These are phyloP conservation scores for Sideroxylon spinosum DNA, from an alignment of 179 eudicot species.

Conservation along the genomic window DNA sequence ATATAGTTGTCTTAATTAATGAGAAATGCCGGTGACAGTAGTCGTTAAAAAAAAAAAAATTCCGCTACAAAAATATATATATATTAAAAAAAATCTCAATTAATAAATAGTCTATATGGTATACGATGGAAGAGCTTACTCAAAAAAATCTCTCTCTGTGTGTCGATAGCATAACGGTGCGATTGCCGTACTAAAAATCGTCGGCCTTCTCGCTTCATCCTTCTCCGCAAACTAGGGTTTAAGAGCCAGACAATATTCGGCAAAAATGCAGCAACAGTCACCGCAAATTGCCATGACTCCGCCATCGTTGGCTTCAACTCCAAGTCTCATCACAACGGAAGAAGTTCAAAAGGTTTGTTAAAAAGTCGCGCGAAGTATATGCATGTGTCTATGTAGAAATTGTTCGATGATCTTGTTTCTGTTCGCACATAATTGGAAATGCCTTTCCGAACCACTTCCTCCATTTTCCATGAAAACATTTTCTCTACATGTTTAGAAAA, in stretches of 20 bases:
- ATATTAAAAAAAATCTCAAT: too few relatives aligned
- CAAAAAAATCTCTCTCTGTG: too few relatives aligned
- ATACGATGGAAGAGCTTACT: too few relatives aligned
- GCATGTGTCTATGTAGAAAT: neutral
- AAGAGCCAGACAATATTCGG: neutral
- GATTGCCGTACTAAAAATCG: too few relatives aligned
- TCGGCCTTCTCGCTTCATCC: too few relatives aligned
- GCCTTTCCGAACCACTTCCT: neutral
- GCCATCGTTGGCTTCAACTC: slow-evolving; percentile 21
- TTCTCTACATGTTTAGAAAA: neutral
- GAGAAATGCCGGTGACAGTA: too few relatives aligned
- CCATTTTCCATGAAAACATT: neutral
- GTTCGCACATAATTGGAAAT: neutral
- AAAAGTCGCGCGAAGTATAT: neutral
- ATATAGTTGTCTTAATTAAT: too few relatives aligned
- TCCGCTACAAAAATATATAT: too few relatives aligned
- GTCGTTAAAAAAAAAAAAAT: too few relatives aligned
- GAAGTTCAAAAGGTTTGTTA: slow-evolving; percentile 45
- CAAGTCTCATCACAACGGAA: slow-evolving; percentile 34
- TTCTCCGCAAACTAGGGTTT: neutral
- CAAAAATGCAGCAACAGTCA: slow-evolving; percentile 27
- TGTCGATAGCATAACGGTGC: too few relatives aligned
- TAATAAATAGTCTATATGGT: too few relatives aligned
- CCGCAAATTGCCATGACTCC: slow-evolving; percentile 22
- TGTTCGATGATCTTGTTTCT: neutral